Base-by-base conservation (phyloP, 139 green algal genomes). In the Closterium sp. region DNA sequence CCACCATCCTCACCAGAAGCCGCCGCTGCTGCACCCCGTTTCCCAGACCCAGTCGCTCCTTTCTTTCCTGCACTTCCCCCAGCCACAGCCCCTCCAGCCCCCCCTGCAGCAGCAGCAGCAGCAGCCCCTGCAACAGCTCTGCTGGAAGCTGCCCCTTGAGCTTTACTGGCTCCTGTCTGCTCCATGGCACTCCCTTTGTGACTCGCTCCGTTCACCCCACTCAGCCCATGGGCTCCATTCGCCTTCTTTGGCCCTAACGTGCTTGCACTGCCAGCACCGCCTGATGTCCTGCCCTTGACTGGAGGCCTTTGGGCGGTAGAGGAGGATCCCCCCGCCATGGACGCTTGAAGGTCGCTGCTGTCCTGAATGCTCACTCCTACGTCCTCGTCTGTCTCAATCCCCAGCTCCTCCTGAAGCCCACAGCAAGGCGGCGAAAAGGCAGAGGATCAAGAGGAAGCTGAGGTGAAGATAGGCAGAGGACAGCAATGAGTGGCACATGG, bases 301-400 rank as follows among this genome's bases (percentile, higher is more conserved):
- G 55, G 55, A 76, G 55, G 12, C 55, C 25, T 76, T 76, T 76
- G 55, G 55, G 55, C 25, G 25, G 55, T 3, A 2, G 55, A 76
- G 12, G 55, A 28, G 12, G 55, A 28, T 28, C 55, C 55, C 25
- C 55, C 55, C 5, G 55, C 55, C 55, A 76, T 76, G 55, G 55
- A 76, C 55, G 55, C 55, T 19, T 76, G 55, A 19, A 76, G 86
- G 35, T 84, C 10, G 86, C 86, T 92, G 89, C 92, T 93, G 19
- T 92, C 89, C 10, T 92, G 31, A 30, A 92, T 92, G 84, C 25
- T 81, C 31, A 92, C 86, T 4, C 91, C 91, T 2, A 83, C 38
- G 30, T 93, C 91, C 25, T 94, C 91, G 33, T 94, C 91, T 30
- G 92, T 93, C 87, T 94, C 91, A 90, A 94, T 33, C 23, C 91